These are phyloP conservation scores for Backusella liffmaniae DNA, from an alignment of 192 early-diverging fungal species.

Conservation along the genomic window DNA sequence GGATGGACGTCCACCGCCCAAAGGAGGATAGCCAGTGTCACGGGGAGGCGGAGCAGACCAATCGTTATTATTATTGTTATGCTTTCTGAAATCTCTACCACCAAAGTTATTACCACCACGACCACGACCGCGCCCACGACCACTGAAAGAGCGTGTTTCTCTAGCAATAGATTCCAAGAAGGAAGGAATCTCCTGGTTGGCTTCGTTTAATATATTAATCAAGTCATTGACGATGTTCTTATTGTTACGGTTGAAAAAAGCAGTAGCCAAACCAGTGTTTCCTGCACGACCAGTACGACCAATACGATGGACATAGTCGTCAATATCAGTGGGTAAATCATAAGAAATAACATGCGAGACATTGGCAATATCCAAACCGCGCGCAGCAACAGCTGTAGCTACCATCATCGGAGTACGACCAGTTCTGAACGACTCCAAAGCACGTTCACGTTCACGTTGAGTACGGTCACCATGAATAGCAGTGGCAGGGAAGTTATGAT, in stretches of 20 bases:
- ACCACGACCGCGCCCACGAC: conserved; percentile 14
- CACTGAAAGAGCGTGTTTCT: conserved; percentile 42
- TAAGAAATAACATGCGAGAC: conserved; percentile 88
- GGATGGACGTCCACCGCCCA: conserved; percentile 11
- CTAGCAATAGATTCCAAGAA: conserved; percentile 78
- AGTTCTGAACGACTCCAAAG: conserved; percentile 60
- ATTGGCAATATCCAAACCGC: conserved; percentile 89
- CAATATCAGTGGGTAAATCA: conserved; percentile 78
- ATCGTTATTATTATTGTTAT: not conserved
- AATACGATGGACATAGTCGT: conserved; percentile 87
- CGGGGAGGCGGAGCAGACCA: not conserved
- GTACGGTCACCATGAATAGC: conserved; percentile 73
- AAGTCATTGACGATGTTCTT: conserved; percentile 83
- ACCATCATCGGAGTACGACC: conserved; percentile 69
- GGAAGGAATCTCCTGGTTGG: conserved; percentile 90
- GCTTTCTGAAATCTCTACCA: conserved; percentile 25
- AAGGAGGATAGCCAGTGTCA: conserved; percentile 13
- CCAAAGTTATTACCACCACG: conserved; percentile 24
- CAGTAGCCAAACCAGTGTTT: conserved; percentile 90
- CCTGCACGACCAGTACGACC: conserved; percentile 95
- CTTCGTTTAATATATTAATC: conserved; percentile 85
- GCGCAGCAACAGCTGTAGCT: conserved; percentile 87
- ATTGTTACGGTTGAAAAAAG: conserved; percentile 93
- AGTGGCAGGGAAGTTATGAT: conserved; percentile 76
- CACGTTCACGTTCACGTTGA: conserved; percentile 66